These are phyloP conservation scores for Zanthoxylum bungeanum DNA, from an alignment of 345 rosid genomes.

Conservation along the genomic window DNA sequence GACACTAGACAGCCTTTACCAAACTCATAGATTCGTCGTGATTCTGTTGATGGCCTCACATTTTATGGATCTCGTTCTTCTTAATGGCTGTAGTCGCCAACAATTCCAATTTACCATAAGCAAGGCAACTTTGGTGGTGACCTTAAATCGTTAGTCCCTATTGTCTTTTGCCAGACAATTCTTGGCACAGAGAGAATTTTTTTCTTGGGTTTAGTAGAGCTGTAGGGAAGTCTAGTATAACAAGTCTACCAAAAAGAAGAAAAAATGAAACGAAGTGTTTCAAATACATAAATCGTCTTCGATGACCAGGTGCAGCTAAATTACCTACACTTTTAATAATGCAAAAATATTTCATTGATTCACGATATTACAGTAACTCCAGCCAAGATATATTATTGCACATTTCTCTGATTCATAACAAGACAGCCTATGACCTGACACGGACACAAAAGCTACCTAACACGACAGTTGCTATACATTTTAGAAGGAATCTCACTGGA, in stretches of 20 bases:
- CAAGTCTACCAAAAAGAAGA: background rate
- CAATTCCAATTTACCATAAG: background rate
- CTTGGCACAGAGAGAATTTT: too few species aligned
- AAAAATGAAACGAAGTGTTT: background rate
- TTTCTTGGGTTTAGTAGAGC: background rate
- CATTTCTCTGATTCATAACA: background rate
- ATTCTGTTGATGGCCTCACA: background rate
- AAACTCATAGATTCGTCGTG: background rate
- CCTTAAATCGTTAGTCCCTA: background rate
- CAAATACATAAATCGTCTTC: background rate
- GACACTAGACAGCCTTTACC: background rate
- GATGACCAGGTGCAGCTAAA: background rate
- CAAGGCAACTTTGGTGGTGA: background rate
- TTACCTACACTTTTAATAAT: background rate
- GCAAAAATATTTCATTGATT: background rate
- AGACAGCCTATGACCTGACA: background rate
- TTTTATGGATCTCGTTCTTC: too few species aligned
- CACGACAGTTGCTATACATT: constrained; percentile 1
- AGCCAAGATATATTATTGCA: background rate
- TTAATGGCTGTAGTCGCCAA: background rate
- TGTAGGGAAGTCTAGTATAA: background rate
- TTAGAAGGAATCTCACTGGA: background rate
- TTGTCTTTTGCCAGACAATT: background rate
- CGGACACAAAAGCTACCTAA: background rate
- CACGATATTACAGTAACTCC: background rate